Percentiles rank a stretch among this genome's conserved stretches.
These are phyloP conservation scores for Penicillium sp. DNA, from an alignment of 2,329 filamentous ascomycete genomes.

Conservation along the genomic window DNA sequence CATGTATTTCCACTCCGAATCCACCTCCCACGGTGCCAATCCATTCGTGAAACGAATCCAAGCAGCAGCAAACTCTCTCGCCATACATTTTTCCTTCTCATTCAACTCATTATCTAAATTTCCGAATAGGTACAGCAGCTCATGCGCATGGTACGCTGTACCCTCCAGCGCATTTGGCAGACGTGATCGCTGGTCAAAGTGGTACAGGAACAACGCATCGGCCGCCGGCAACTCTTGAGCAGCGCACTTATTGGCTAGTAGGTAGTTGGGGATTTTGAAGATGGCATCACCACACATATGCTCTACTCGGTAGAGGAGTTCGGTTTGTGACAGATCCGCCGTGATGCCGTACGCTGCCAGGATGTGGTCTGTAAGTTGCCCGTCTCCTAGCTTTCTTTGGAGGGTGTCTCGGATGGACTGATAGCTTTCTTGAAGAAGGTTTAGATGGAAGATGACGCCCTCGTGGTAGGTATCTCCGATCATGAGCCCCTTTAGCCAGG, in stretches of 20 bases:
- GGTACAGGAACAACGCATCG: conserved; percentile 17
- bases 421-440: conserved; percentile 20
- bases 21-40: conserved; percentile 17
- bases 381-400: conserved; percentile 8
- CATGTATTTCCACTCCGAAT: conserved; percentile 17
- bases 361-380: conserved; percentile 15
- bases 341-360: conserved; percentile 22
- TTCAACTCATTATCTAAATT: conserved; percentile 24
- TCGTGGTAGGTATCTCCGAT: conserved; percentile 28
- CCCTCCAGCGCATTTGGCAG: conserved; percentile 23
- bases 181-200: conserved; percentile 28
- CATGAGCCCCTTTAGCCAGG: conserved; percentile 25
- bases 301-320: conserved; percentile 18
- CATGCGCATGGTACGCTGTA: conserved; percentile 29
- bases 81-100: conserved; percentile 16
- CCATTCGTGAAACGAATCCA: conserved; percentile 27
- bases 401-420: conserved; percentile 13
- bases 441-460: conserved; percentile 28
- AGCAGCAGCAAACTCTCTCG: conserved; percentile 18
- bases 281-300: conserved; percentile 27
- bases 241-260: conserved; percentile 5
- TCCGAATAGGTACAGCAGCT: conserved; percentile 26
- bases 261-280: conserved; percentile 28
- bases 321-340: conserved; percentile 4
- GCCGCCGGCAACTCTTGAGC: background rate